Percentiles rank a stretch among this genome's conserved stretches.
Conservation (phyloP, 1,284 basidiomycete species). For the Ceratobasidium sp. region DNA sequence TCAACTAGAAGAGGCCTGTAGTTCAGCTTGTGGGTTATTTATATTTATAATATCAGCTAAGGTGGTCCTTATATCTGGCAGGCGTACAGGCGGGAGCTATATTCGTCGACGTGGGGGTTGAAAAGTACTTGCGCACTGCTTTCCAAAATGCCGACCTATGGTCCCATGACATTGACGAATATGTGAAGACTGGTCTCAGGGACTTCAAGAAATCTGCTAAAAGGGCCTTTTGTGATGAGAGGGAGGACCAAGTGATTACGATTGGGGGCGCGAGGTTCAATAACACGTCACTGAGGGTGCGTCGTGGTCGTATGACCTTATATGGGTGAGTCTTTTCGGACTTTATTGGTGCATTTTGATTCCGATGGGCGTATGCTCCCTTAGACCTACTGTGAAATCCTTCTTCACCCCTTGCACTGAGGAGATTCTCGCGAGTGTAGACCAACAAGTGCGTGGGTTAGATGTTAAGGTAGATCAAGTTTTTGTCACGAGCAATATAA, state of each 20-base stretch:
- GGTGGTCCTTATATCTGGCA: neutral
- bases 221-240: neutral
- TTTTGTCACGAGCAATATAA: neutral
- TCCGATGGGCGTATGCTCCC: neutral
- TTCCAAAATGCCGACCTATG: neutral
- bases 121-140: slow-evolving; percentile 3
- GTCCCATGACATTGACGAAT: slow-evolving; percentile 11
- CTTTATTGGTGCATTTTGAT: neutral
- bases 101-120: slow-evolving; percentile 27
- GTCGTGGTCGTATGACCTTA: slow-evolving; percentile 4
- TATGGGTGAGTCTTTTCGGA: neutral
- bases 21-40: slow-evolving; percentile 29
- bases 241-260: slow-evolving; percentile 6
- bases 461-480: neutral
- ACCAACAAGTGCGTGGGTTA: slow-evolving; percentile 2
- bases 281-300: slow-evolving; percentile 7
- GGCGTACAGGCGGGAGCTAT: slow-evolving; percentile 44
- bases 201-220: slow-evolving; percentile 28
- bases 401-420: slow-evolving; percentile 38
- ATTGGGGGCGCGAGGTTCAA: slow-evolving; percentile 15
- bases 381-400: too few species aligned
- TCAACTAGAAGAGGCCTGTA: slow-evolving; percentile 25
- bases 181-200: slow-evolving; percentile 21
- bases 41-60: neutral
- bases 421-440: slow-evolving; percentile 24